Base-by-base conservation (phyloP, 768 basidiomycete genomes). In the Suillus sp. region DNA sequence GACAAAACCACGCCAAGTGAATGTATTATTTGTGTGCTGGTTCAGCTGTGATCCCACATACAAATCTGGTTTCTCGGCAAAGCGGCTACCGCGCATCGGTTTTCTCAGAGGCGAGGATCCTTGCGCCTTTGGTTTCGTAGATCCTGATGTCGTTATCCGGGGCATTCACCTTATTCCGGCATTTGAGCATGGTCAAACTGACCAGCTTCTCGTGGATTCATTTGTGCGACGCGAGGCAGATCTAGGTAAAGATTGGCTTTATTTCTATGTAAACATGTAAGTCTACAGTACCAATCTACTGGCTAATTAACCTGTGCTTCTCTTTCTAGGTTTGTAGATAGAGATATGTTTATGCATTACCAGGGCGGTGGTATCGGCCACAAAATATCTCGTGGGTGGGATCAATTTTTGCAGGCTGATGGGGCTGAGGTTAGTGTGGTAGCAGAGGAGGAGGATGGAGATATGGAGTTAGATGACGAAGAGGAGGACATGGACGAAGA, bases 11-110 rank as follows among this genome's bases (percentile, higher is more conserved):
- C 0, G 13, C n/a, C 63, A 62, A 0, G 76, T 83, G 68, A 72
- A 80, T 3, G 74, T 84, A 16, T 65, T 84, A 2, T 83, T 78
- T 70, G 79, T 84, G 0, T 69, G 70, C 0, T 80, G 80, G 78
- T 72, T 80, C 53, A 71, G 73, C 1, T 51, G 61, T 0, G 77
- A 81, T 43, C 64, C 60, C 0, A 61, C 63, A 58, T 2, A 63
- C 57, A 37, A 27, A 1, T 69, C 65, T 16, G 77, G 81, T 1
- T 75, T 75, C 64, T 66, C 66, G 1, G 47, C 62, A 0, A 67
- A 72, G 16, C 69, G 71, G 0, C 68, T 84, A 0, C 80, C 76
- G 3, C 68, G 72, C 2, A 42, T 86, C 3, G 16, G 38, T 16
- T 40, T 40, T 18, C 38, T 40, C 16, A 40, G 4, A 40, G 16